phyloP scores from a whole-genome alignment of 176 grass and related monocot species.

The Lolium multiflorum region DNA sequence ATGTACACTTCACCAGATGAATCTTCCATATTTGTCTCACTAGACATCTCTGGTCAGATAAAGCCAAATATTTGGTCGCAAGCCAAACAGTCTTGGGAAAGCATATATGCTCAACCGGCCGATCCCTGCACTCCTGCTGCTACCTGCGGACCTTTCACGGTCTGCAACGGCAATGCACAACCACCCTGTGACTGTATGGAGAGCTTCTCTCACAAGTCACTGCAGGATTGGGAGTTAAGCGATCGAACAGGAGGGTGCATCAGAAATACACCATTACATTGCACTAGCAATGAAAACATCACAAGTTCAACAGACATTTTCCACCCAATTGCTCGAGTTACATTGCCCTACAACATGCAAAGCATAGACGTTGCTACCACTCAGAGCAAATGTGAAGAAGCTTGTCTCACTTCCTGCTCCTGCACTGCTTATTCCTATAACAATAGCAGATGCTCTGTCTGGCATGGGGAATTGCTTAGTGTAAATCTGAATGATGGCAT shows the following conservation, averaged over 20 bases:
- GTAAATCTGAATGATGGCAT: conserved; percentile 45
- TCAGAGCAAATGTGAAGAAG: not conserved
- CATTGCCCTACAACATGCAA: conserved; percentile 45
- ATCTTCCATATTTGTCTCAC: conserved; percentile 23
- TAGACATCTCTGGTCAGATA: conserved; percentile 56
- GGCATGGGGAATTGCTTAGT: conserved; percentile 50
- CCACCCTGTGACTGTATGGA: conserved; percentile 56
- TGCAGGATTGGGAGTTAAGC: conserved; percentile 41
- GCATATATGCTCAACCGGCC: conserved; percentile 42
- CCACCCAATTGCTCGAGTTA: conserved; percentile 44
- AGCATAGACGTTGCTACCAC: conserved; percentile 14
- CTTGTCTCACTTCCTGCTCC: not conserved
- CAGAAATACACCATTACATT: conserved; percentile 53
- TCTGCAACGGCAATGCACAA: conserved; percentile 45
- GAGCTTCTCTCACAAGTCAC: conserved; percentile 46
- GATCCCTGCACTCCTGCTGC: conserved; percentile 45
- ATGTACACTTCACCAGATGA: conserved; percentile 51
- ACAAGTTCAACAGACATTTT: conserved; percentile 51
- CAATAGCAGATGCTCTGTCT: conserved; percentile 12
- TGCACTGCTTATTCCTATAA: conserved; percentile 25
- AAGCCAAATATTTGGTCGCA: conserved; percentile 48
- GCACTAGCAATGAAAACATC: conserved; percentile 36
- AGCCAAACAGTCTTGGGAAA: conserved; percentile 36
- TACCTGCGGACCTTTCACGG: conserved; percentile 61
- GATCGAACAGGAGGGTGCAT: conserved; percentile 62